Conservation (phyloP, 768 basidiomycete species). For the Leucosporidium creatinivorum region DNA sequence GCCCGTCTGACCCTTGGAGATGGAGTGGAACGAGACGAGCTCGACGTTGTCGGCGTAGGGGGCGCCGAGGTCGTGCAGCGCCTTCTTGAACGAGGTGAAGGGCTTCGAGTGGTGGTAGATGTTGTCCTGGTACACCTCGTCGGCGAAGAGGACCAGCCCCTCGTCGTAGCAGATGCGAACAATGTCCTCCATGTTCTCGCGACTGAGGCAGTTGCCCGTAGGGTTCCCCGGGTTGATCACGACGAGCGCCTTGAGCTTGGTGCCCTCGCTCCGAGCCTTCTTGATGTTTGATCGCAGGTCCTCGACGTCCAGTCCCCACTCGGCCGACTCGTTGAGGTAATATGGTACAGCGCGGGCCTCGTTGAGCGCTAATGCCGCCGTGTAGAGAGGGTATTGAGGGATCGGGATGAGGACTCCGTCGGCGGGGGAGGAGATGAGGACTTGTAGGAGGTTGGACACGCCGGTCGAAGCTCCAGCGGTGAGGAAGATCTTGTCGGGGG, state of each 20-base stretch:
- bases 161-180: slow-evolving; percentile 79
- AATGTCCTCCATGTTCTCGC: slow-evolving; percentile 62
- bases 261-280: slow-evolving; percentile 57
- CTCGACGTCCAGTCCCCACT: slow-evolving; percentile 70
- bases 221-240: slow-evolving; percentile 99
- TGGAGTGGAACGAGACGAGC: slow-evolving; percentile 92
- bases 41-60: slow-evolving; percentile 51
- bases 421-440: slow-evolving; percentile 61
- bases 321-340: slow-evolving; percentile 71
- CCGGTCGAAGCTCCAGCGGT: slow-evolving; percentile 91
- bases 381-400: slow-evolving; percentile 96
- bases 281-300: slow-evolving; percentile 62
- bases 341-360: slow-evolving; percentile 77
- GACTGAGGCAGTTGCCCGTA: slow-evolving; percentile 75
- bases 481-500: slow-evolving; percentile 82
- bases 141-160: slow-evolving; percentile 80
- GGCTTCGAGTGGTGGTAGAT: slow-evolving; percentile 62
- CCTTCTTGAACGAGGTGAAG: slow-evolving; percentile 91
- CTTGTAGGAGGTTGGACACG: slow-evolving; percentile 75
- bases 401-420: slow-evolving; percentile 89
- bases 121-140: slow-evolving; percentile 98
- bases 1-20: slow-evolving; percentile 90
- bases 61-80: slow-evolving; percentile 61
- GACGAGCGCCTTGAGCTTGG: slow-evolving; percentile 72
- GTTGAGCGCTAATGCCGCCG: slow-evolving; percentile 81